Evolutionary conservation across 352 stramenopile genomes (phyloP), one percentile per base, ranked within the genome.

Genomic region (Phytophthora podocarpi): DNA sequence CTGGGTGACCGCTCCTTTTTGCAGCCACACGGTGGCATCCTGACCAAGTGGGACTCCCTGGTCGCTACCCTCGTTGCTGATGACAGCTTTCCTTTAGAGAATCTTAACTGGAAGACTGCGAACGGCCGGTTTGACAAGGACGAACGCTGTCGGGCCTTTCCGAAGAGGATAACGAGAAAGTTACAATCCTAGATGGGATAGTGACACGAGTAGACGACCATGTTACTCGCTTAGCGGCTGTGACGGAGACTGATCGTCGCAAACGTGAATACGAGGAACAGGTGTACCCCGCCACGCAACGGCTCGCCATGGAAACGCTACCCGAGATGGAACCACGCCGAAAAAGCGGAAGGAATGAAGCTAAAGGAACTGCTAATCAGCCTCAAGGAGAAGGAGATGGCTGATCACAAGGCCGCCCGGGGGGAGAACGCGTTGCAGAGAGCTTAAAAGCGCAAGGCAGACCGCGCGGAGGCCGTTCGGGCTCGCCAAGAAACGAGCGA

Each of bases 341-440:
- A 57, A 57, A n/a, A 57, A 47, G n/a, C 16, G 35, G 5, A 47
- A 57, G 35, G 48, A 57, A 39, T 36, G 11, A n/a, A 57, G 35
- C 35, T 57, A 20, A 52, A 41, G 30, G 43, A 52, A 30, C 30
- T 41, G 11, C 23, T 40, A 30, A 52, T 52, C 20, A 52, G 13
- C 9, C 12, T 52, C 2, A 52, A 39, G 30, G 43, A 41, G 8
- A 8, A 52, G 20, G 30, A 39, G 7, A 2, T 39, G n/a, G 48
- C 35, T 13, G 16, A 49, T n/a, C 36, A 51, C 10, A 48, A 36
- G 40, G 30, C 16, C 7, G 40, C 5, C 3, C 23, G 51, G 18
- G 39, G 46, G 30, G 21, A 13, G 13, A 13, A 37, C 3, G 50
- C 28, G 27, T 1, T 24, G 12, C 50, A 24, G 8, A 27, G 50